Conservation (phyloP, 2,329 filamentous ascomycete genomes). For the Fusarium bactridioides region DNA sequence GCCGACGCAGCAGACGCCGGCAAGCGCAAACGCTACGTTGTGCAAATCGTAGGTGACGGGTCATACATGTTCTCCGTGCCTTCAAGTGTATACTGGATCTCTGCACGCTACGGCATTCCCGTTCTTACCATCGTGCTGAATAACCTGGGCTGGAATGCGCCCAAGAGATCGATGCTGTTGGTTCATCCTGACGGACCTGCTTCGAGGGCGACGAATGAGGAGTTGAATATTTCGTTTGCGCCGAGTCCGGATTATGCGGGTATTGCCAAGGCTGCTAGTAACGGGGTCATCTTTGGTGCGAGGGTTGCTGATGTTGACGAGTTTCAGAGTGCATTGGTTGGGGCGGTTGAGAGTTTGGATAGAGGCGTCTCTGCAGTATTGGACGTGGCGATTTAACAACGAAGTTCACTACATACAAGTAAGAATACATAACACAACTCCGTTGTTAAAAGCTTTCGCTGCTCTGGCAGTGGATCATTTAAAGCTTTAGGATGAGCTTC, state of each 20-base stretch:
- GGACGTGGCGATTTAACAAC: not conserved
- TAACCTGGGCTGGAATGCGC: constrained; percentile 18
- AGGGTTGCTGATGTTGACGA: not conserved
- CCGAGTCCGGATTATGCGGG: constrained; percentile 8
- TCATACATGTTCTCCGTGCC: constrained; percentile 22
- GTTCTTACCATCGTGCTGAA: constrained; percentile 15
- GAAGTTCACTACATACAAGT: no score
- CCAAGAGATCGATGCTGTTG: not conserved
- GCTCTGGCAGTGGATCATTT: no score
- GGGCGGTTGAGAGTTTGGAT: not conserved
- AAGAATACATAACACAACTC: no score
- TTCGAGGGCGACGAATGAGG: not conserved
- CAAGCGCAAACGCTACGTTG: not conserved
- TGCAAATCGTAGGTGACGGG: constrained; percentile 13
- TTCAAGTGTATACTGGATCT: constrained; percentile 25
- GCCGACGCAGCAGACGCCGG: not conserved
- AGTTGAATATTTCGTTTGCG: constrained; percentile 12
- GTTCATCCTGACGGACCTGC: constrained; percentile 8
- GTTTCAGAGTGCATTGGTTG: not conserved
- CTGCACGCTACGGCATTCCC: not conserved
- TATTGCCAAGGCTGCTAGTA: not conserved
- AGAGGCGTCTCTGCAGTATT: not conserved
- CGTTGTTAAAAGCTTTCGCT: rapidly evolving
- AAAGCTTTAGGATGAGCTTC: no score
- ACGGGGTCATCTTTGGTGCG: not conserved